Conservation (phyloP, 176 grass and related monocot species). For the Aegilops sharonensis region DNA sequence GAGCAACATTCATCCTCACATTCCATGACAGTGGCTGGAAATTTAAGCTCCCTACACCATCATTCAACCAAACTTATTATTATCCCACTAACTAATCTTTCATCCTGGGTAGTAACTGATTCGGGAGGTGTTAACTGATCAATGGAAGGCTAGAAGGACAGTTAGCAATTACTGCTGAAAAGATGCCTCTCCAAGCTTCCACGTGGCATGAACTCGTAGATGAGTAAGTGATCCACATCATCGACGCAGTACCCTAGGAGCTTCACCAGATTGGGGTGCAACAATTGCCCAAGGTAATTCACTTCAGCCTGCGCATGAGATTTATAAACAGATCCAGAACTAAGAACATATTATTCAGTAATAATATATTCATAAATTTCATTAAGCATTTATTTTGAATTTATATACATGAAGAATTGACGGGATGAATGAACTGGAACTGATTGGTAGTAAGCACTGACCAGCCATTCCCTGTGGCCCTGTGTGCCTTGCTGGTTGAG, state of each 20-base stretch:
- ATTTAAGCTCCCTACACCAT: constrained; percentile 40
- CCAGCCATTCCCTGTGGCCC: constrained; percentile 80
- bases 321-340: constrained; percentile 2
- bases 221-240: constrained; percentile 67
- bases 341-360: not conserved
- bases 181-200: constrained; percentile 86
- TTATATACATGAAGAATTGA: not conserved
- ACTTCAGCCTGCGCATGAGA: constrained; percentile 54
- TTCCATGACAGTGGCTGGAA: constrained; percentile 74
- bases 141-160: not conserved
- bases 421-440: not conserved
- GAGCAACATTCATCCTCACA: constrained; percentile 68
- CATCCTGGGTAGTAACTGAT: not conserved
- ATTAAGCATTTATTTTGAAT: too few relatives aligned
- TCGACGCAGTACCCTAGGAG: constrained; percentile 66
- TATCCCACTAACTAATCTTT: not conserved
- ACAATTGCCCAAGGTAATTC: constrained; percentile 66
- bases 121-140: not conserved
- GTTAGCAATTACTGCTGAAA: constrained; percentile 48
- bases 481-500: constrained; percentile 69
- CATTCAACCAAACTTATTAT: not conserved
- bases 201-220: constrained; percentile 74
- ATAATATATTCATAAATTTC: not conserved
- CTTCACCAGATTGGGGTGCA: constrained; percentile 67
- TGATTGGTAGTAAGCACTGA: constrained; percentile 10